Evolutionary conservation across 1,139 yeast species (phyloP), one percentile per base, ranked within the genome.

Genomic region (Debaryomyces robertsiae): DNA sequence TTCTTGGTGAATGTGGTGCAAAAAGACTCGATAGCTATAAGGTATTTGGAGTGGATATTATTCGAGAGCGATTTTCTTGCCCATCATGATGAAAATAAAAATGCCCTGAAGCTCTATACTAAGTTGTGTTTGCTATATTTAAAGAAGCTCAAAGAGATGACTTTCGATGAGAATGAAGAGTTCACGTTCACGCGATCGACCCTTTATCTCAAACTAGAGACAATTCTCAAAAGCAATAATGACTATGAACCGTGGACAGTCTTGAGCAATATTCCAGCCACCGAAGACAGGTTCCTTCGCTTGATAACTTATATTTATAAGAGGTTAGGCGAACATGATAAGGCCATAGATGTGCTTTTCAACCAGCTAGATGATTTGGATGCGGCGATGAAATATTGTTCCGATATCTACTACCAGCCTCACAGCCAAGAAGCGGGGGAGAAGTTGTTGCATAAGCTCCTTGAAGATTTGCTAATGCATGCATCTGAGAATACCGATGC

Each of bases 321-420:
- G 31, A 72, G 79, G 46, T 59, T 85, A 33, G 83, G 81, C 1
- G 80, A 79, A 43, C 89, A 88, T 53, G 73, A 74, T 10, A 75
- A 79, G 38, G 83, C 91, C 0, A 67, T 93, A 19, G 79, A 79
- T 46, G 77, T 88, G 1, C 70, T 82, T 33, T 81, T 79, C 41
- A 73, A 75, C 42, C 81, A 82, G 31, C 61, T 89, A 36, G 64
- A 76, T 10, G 85, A 84, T 53, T 73, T 79, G 42, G 65, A 65
- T 17, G 67, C 69, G 13, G 86, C 95, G 0, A 74, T 84, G 47
- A 61, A 66, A 36, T 82, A 87, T 55, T 81, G 94, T 49, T 61
- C 78, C 1, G 73, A 72, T 4, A 62, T 84, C 1, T 81, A 75
- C 46, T 54, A 47, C 25, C 55, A 53, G 28, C 63, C 73, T 0